Evolutionary conservation across 2,329 filamentous ascomycete genomes (phyloP), one percentile per base, ranked within the genome.

Genomic region (Cadophora sp.): DNA sequence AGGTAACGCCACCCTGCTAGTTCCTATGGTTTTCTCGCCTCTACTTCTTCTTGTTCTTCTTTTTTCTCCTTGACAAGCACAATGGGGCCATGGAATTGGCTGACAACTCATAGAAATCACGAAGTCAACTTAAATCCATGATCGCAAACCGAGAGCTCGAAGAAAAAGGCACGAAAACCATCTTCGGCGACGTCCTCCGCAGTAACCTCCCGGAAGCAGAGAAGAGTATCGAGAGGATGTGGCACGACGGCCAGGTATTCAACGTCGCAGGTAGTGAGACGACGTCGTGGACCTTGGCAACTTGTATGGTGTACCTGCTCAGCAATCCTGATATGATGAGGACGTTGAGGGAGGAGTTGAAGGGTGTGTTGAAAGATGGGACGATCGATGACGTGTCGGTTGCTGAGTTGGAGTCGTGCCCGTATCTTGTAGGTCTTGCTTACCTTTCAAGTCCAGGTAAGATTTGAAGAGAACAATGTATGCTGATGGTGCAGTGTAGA

Each of bases 251-350:
- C 2, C 61, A 64, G 31, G 26, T 43, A 1, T 55, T 56, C 31
- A 34, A 53, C 19, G 24, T 53, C 24, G 53, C 61, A n/a, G 56
- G 48, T 12, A 50, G 78, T 14, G 77, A 80, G 40, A 83, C 80
- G 0, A 79, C 76, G 0, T 75, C 75, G 9, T 77, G 76, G 71
- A 73, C 77, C 0, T 72, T 83, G n/a, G 69, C 76, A 2, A 68
- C 80, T 12, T 71, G 77, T 9, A 73, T 77, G 8, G 82, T 76
- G 72, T 67, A 80, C 74, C 69, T 82, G 1, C 77, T 80, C 27
- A 67, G 73, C 14, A 74, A 79, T 24, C 77, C 79, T 0, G 3
- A 66, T 0, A 74, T 79, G 4, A 70, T 79, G 1, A 16, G 61
- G 1, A 73, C 69, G 8, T 70, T 84, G 7, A 76, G 73, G 14